phyloP scores from a whole-genome alignment of 495 filamentous ascomycete genomes.

The Aspergillus ellipticus region DNA sequence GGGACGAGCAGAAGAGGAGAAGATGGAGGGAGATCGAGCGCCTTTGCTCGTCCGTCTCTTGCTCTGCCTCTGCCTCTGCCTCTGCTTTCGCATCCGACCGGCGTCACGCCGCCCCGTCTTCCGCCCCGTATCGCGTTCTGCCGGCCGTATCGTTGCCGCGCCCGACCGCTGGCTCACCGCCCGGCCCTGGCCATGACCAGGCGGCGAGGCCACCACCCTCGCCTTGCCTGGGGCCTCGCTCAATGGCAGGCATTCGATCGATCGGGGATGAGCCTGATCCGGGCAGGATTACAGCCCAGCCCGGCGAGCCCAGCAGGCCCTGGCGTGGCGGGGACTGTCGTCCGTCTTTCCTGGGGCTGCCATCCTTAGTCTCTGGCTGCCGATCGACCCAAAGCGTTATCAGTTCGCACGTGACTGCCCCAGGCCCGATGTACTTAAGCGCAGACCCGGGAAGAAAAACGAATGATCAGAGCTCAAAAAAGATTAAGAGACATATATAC shows the following conservation, averaged over 20 bases:
- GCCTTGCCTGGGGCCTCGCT: no score
- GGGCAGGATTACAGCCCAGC: no score
- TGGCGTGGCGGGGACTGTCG: no score
- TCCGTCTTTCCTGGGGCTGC: neutral
- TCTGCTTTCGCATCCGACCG: slow-evolving; percentile 4
- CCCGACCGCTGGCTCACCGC: slow-evolving; percentile 29
- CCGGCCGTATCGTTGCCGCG: slow-evolving; percentile 17
- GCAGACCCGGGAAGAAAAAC: slow-evolving; percentile 28
- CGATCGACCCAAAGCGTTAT: neutral
- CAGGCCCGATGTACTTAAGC: slow-evolving; percentile 22
- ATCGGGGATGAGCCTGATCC: no score
- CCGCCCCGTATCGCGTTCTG: slow-evolving; percentile 21
- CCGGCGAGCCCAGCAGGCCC: no score
- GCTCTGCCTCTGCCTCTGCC: neutral
- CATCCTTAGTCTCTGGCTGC: neutral
- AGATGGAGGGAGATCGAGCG: slow-evolving; percentile 13
- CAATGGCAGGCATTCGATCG: neutral
- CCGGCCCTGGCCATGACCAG: slow-evolving; percentile 4
- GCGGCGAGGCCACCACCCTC: no score
- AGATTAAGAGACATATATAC: no score
- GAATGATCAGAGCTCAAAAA: no score
- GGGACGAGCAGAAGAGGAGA: slow-evolving; percentile 24
- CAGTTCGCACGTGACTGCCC: slow-evolving; percentile 20
- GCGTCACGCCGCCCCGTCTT: slow-evolving; percentile 24
- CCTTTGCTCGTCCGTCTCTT: neutral